Evolutionary conservation across 768 basidiomycete genomes (phyloP).

Genomic region (Boletus subcaerulescens): DNA sequence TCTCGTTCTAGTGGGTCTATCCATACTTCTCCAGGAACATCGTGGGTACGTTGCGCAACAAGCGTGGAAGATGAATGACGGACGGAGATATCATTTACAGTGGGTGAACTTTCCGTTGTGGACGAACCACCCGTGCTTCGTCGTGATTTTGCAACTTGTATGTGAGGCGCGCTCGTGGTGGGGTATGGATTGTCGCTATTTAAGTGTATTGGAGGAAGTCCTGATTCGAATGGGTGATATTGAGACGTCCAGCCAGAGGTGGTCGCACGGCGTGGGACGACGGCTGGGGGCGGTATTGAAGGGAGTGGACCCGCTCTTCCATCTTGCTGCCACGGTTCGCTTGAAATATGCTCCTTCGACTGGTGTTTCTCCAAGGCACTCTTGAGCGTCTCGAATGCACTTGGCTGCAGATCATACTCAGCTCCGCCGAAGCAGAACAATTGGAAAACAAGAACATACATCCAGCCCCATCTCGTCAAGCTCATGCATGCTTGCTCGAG

Average conservation of each 20-base stretch:
- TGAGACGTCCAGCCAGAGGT: not conserved
- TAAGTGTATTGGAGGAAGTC: not conserved
- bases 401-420: slow-evolving; percentile 33
- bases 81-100: not conserved
- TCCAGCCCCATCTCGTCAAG: slow-evolving; percentile 55
- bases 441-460: slow-evolving; percentile 35
- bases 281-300: slow-evolving; percentile 1
- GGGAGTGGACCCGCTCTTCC: slow-evolving; percentile 2
- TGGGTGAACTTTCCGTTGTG: slow-evolving; percentile 7
- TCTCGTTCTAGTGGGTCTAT: slow-evolving; percentile 64
- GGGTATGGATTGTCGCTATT: slow-evolving; percentile 23
- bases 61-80: slow-evolving; percentile 14
- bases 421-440: not conserved
- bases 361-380: slow-evolving; percentile 52
- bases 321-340: not conserved
- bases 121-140: slow-evolving; percentile 1
- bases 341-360: slow-evolving; percentile 17
- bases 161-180: not conserved
- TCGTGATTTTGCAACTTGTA: slow-evolving; percentile 5
- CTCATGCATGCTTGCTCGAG: slow-evolving; percentile 31
- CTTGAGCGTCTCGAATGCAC: slow-evolving; percentile 47
- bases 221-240: slow-evolving; percentile 1
- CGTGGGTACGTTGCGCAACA: slow-evolving; percentile 28
- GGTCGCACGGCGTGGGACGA: slow-evolving; percentile 11
- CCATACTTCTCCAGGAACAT: slow-evolving; percentile 50